Base-by-base conservation (phyloP, 805 yeast species). In the Cyberlindnera xishuangbannaensis region DNA sequence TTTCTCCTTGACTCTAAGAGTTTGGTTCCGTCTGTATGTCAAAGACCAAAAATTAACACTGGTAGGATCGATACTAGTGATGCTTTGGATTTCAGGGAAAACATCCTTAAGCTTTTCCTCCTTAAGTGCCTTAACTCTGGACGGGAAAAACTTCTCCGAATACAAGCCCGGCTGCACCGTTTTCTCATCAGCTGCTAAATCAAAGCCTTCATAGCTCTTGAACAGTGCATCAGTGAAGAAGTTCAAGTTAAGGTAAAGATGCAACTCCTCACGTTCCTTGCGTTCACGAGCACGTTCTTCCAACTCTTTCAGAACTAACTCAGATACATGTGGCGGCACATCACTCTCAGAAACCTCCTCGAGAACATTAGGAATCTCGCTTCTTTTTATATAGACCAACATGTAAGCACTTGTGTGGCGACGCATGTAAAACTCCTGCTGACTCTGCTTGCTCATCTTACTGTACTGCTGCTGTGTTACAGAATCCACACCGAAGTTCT, bases 341-440 rank as follows among this genome's bases (percentile, higher is more conserved):
- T n/a, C 14, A 8, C 8, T 7, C 26, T 24, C 26, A 24, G 60
- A 47, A 4, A 70, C 73, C 1, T 73, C 76, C 10, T 75, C 76
- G 38, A 92, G 65, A 12, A 90, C 66, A 10, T 67, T 69, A 2
- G 64, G 67, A 24, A 76, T 57, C 25, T 71, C 71, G 3, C 71
- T 61, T 51, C 83, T 76, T 34, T 95, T 71, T 42, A 88, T 72
- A 54, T 92, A 92, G 3, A 92, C 97, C 59, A 92, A 72, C 98
- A 92, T 92, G 53, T 92, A 92, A 2, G 98, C 98, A 26, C 92
- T 84, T 0, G 97, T 88, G 24, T 86, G 92, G 29, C 95, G 76
- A 44, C 84, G 74, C 18, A 83, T 62, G 28, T 71, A 66, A 37
- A 80, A 78, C 30, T 71, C 78, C 40, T 76, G 77, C 35, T 75